Base-by-base conservation (phyloP, 805 yeast genomes). In the Scheffersomyces lignosus region DNA sequence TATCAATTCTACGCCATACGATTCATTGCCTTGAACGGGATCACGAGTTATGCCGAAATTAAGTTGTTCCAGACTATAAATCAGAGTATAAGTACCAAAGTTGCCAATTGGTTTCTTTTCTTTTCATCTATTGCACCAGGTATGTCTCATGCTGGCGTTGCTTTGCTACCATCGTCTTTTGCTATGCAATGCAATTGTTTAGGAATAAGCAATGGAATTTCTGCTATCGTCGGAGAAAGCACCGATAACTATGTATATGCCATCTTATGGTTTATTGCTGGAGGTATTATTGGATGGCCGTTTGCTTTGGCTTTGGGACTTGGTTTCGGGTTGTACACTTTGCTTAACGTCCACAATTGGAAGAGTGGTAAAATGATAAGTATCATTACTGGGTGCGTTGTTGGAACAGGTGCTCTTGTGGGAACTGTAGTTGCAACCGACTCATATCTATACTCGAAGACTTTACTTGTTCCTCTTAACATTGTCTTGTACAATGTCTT, bases 261-360 rank as follows among this genome's bases (percentile, higher is more conserved):
- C 2, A 55, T 75, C 3, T 40, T 67, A 1, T 73, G 73, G 67
- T 66, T 73, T 25, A 59, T 75, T 15, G 44, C 84, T n/a, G 95
- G 89, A 4, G 91, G 91, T 0, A 52, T 90, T 2, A 44, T 85
- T 20, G 97, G 97, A 1, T 91, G 97, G 97, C 97, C 97, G 1
- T 91, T 90, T 58, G 77, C 83, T 0, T 59, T 87, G 38, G 80
- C 75, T 0, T 58, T 88, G 38, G 80, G 80, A 2, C 45, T 76
- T 1, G 93, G 96, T 1, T 70, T 81, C 38, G 71, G 77, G 14
- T 32, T 64, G 1, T 78, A 66, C 52, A 49, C 58, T 3, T 22
- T 53, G 5, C n/a, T 35, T n/a, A 22, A 34, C 6, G 27, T n/a
- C 1, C 47, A 18, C 32, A 45, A n/a, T n/a, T 32, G 45, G 38